A percentile compares a stretch with the other conserved stretches of the same genome.
Conservation (phyloP, 2,329 filamentous ascomycete genomes). For the Cladosporium sp. region DNA sequence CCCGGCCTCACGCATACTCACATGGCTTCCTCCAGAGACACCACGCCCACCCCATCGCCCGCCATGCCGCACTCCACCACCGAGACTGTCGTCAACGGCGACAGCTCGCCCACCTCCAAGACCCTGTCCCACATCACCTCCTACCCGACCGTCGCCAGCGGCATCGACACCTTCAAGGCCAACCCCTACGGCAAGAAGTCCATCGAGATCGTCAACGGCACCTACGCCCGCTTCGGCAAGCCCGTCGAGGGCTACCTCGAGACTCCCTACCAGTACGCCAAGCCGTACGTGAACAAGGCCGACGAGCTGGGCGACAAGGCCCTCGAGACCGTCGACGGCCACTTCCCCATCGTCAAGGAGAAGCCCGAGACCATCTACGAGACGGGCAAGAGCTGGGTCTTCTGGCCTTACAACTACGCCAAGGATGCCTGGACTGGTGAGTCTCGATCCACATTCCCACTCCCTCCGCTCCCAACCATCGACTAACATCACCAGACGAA, state of each 20-base stretch:
- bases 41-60: not conserved
- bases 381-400: constrained; percentile 56
- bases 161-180: constrained; percentile 69
- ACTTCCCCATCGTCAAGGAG: constrained; percentile 53
- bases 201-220: constrained; percentile 65
- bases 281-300: constrained; percentile 76
- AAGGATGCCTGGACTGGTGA: constrained; percentile 28
- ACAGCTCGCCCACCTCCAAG: constrained; percentile 40
- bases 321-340: constrained; percentile 42
- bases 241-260: constrained; percentile 72
- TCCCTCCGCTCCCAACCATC: not conserved
- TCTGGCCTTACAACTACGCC: constrained; percentile 42
- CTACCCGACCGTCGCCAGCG: constrained; percentile 77
- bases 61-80: constrained; percentile 46
- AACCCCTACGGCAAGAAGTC: constrained; percentile 81
- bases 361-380: constrained; percentile 49
- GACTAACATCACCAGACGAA: constrained; percentile 26
- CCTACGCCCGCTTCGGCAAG: constrained; percentile 69
- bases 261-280: constrained; percentile 73
- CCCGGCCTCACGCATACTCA: not conserved
- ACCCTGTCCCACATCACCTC: constrained; percentile 61
- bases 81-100: constrained; percentile 40
- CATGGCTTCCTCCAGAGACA: not conserved
- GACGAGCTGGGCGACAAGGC: constrained; percentile 59
- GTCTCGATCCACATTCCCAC: not conserved